Evolutionary conservation across 2,329 filamentous ascomycete genomes (phyloP), one percentile per base, ranked within the genome.

Genomic region (Cyphellophora europaea): DNA sequence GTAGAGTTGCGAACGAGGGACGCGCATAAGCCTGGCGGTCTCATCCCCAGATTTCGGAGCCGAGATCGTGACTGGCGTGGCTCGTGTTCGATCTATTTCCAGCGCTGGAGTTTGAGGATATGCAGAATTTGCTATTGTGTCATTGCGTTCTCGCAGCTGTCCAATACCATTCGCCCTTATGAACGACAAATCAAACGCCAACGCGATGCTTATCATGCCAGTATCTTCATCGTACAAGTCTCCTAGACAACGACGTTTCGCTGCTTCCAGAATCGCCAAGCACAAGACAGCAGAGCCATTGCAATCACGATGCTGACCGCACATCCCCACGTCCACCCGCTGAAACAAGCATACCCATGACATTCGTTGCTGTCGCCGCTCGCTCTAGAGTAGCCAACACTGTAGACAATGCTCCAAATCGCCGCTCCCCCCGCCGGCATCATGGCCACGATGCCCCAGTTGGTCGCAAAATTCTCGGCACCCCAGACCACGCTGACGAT

Each of bases 401-500:
- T 85, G 56, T 96, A 98, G n/a, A 95, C 65, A 1, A 91, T 58
- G 0, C 88, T 86, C 87, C 89, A 98, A 19, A 94, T 71, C 0
- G 86, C 86, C 0, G 89, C 87, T 0, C 89, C 91, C 0, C 82
- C 62, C 0, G 91, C 91, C 3, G 91, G 91, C 37, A 89, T 79
- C 68, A 93, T 91, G 27, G 88, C 87, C 5, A 96, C 78, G 42
- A 96, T 88, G 6, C 91, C 91, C 78, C 89, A 98, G 51, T 98
- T 96, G 1, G 91, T 98, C 38, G 86, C 91, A 55, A 98, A 96
- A 56, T 96, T 98, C 65, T 96, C 88, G 0, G 94, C 87, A 16
- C 91, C 91, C 91, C 91, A 98, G 30, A 98, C 89, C 6, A 95
- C 87, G n/a, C 80, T 86, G 48, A 95, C 82, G 37, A 96, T 84